Conservation (phyloP, 148 eudicot genomes). For the Silene latifolia region DNA sequence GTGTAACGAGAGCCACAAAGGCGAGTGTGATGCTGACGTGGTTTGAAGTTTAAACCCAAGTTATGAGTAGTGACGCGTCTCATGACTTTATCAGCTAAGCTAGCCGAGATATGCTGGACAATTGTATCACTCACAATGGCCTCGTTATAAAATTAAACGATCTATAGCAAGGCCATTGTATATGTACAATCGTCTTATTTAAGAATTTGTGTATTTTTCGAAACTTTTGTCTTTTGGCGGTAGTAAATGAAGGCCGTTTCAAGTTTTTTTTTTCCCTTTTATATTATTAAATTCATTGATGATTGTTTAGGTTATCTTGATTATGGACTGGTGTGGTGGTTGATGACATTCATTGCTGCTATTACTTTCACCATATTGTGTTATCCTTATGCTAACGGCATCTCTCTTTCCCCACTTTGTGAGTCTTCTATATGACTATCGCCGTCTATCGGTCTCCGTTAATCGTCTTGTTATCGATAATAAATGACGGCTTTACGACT, state of each 20-base stretch:
- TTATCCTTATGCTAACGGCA: slow-evolving; percentile 9
- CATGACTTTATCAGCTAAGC: no score
- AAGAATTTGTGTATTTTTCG: neutral
- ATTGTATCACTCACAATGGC: neutral
- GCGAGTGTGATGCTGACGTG: no score
- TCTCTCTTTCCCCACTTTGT: neutral
- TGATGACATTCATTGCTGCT: slow-evolving; percentile 24
- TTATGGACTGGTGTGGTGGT: slow-evolving; percentile 22
- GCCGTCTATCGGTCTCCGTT: no score
- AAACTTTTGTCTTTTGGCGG: slow-evolving; percentile 11
- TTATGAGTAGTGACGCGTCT: no score
- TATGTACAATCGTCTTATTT: neutral
- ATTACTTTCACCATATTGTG: slow-evolving; percentile 4
- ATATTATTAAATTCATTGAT: neutral
- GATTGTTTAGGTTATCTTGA: neutral
- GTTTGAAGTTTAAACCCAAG: no score
- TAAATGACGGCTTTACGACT: no score
- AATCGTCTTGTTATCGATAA: no score
- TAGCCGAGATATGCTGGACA: neutral
- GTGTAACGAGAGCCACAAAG: no score
- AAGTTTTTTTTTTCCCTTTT: neutral
- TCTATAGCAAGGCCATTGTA: no score
- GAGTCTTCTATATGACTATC: neutral
- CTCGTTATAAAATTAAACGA: no score
- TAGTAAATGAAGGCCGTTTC: slow-evolving; percentile 12